These are phyloP conservation scores for Pseudogymnoascus sp. DNA, from an alignment of 2,329 filamentous ascomycete genomes.

Conservation along the genomic window DNA sequence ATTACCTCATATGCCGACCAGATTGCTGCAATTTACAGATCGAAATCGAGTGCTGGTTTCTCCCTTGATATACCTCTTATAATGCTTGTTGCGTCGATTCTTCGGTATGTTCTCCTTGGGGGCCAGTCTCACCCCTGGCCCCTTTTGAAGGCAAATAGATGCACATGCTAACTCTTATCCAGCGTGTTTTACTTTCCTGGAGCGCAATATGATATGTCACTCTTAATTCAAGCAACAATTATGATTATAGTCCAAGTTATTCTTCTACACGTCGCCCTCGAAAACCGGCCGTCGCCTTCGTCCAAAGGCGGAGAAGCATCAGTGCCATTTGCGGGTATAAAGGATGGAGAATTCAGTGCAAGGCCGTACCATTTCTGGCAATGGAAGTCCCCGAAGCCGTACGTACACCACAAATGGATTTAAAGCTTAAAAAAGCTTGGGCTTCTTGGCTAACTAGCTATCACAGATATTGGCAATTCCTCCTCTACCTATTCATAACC, in stretches of 20 bases:
- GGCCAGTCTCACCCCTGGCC: not conserved
- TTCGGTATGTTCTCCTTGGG: conserved; percentile 41
- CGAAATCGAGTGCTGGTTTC: conserved; percentile 58
- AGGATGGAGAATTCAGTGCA: conserved; percentile 28
- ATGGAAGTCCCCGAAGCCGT: conserved; percentile 65
- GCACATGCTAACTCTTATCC: conserved; percentile 14
- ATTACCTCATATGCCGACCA: conserved; percentile 59
- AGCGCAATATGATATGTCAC: conserved; percentile 53
- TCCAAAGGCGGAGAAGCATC: conserved; percentile 53
- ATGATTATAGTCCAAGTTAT: conserved; percentile 57
- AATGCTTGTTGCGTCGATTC: conserved; percentile 60
- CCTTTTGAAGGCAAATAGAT: not conserved
- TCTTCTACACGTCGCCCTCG: conserved; percentile 60
- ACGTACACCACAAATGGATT: conserved; percentile 14
- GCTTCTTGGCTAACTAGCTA: conserved; percentile 3
- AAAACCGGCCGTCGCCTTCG: conserved; percentile 53
- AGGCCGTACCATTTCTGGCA: conserved; percentile 77
- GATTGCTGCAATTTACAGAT: conserved; percentile 55
- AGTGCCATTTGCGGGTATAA: conserved; percentile 49
- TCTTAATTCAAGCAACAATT: conserved; percentile 56
- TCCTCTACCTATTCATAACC: conserved; percentile 56
- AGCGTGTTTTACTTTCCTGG: conserved; percentile 66
- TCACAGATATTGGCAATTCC: conserved; percentile 66
- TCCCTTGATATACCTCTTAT: conserved; percentile 65
- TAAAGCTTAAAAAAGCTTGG: conserved; percentile 10